Conservation (phyloP, 371 early-diverging fungal genomes). For the Fennellomyces sp. region DNA sequence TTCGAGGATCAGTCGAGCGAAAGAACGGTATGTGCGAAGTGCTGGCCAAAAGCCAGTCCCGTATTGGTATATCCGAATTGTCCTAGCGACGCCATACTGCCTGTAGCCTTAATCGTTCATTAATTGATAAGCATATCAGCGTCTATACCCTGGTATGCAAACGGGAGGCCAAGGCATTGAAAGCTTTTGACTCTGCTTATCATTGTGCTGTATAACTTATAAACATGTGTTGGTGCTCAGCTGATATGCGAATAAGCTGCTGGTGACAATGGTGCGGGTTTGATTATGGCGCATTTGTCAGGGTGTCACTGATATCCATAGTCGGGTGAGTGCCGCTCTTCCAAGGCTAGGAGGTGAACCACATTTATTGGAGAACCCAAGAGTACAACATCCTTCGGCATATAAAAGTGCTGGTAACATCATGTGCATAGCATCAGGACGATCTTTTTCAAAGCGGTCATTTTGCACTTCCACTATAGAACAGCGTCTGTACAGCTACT, state of each 20-base stretch:
- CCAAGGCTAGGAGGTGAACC: neutral
- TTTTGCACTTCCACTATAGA: neutral
- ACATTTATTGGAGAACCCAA: neutral
- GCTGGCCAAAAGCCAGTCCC: no score
- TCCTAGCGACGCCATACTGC: no score
- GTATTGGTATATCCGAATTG: no score
- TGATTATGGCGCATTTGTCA: neutral
- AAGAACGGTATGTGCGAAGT: no score
- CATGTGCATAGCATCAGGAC: neutral
- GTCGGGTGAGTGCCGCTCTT: neutral
- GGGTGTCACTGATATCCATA: neutral
- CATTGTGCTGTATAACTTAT: no score
- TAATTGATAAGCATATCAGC: no score
- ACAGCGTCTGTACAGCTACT: neutral
- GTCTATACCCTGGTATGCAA: no score
- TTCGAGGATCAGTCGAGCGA: no score
- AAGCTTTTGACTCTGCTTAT: no score
- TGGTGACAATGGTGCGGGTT: neutral
- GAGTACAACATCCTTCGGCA: neutral
- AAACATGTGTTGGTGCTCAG: no score
- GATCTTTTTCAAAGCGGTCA: neutral
- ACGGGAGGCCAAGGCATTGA: no score
- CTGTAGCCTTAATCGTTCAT: no score
- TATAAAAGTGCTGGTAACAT: neutral
- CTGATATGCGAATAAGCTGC: neutral